Evolutionary conservation across 164 flowering plant genomes (phyloP).

Genomic region (Macadamia integrifolia): DNA sequence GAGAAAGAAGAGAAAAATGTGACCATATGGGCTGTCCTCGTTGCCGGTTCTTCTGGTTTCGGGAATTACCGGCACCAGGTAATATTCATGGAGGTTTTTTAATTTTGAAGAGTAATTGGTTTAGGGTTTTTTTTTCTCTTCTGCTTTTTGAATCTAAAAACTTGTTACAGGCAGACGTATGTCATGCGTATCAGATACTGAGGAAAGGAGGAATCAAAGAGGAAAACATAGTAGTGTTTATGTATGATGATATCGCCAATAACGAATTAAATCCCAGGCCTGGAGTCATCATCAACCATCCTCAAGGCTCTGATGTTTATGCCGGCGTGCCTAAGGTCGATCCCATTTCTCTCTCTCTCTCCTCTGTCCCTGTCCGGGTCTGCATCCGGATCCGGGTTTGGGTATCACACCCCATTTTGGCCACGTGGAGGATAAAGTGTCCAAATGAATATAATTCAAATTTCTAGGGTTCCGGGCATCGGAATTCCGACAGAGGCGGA

Average conservation of each 20-base stretch:
- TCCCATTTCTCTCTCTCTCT: constrained; percentile 7
- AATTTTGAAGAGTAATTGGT: no score
- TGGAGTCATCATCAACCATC: constrained; percentile 78
- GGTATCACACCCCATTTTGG: no score
- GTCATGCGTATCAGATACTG: constrained; percentile 89
- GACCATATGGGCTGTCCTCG: constrained; percentile 87
- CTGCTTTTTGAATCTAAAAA: no score
- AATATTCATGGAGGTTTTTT: background rate
- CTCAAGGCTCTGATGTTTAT: constrained; percentile 71
- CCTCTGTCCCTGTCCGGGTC: no score
- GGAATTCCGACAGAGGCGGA: no score
- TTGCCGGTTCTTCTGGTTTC: constrained; percentile 77
- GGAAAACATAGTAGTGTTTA: constrained; percentile 84
- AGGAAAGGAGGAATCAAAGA: constrained; percentile 82
- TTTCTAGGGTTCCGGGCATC: no score
- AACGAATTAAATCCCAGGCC: constrained; percentile 62
- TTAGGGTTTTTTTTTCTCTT: no score
- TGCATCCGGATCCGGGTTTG: no score
- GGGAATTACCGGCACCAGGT: constrained; percentile 93
- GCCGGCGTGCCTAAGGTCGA: constrained; percentile 97
- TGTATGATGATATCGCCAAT: constrained; percentile 82
- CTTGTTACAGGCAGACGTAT: constrained; percentile 69
- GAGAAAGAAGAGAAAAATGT: constrained; percentile 34
- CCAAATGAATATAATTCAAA: no score
- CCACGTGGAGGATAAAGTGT: no score